phyloP scores from a whole-genome alignment of 495 filamentous ascomycete genomes.

The Elaphomyces granulatus region DNA sequence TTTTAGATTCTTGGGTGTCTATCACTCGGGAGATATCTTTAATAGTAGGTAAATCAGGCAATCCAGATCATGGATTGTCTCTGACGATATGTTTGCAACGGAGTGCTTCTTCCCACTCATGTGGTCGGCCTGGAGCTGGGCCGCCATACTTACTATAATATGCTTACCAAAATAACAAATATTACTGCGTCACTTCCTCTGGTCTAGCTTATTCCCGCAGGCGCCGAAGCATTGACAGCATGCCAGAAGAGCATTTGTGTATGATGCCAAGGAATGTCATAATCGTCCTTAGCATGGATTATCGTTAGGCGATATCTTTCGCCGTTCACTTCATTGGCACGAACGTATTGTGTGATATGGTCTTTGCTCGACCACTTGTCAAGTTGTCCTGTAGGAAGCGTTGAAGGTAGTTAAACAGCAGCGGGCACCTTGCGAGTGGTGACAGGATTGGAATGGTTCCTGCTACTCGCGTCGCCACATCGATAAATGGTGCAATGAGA shows the following conservation, averaged over 20 bases:
- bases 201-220: constrained; percentile 16
- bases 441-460: constrained; percentile 30
- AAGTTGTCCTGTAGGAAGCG: constrained; percentile 21
- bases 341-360: constrained; percentile 21
- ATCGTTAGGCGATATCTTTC: constrained; percentile 17
- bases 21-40: no score
- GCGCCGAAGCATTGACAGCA: constrained; percentile 25
- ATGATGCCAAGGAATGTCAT: constrained; percentile 28
- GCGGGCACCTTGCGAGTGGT: constrained; percentile 25
- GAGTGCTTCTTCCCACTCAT: no score
- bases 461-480: constrained; percentile 25
- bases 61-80: no score
- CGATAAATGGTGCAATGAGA: constrained; percentile 29
- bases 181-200: no score
- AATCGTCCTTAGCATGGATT: constrained; percentile 26
- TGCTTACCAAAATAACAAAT: no score
- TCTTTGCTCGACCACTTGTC: constrained; percentile 33
- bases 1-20: no score
- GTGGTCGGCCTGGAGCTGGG: no score
- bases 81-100: no score
- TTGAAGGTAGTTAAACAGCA: constrained; percentile 25
- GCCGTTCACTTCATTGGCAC: constrained; percentile 15
- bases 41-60: no score
- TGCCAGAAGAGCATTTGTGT: constrained; percentile 27
- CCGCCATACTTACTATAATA: no score